Evolutionary conservation across 2,329 filamentous ascomycete species (phyloP).

Genomic region (Hypomyces rosellus): DNA sequence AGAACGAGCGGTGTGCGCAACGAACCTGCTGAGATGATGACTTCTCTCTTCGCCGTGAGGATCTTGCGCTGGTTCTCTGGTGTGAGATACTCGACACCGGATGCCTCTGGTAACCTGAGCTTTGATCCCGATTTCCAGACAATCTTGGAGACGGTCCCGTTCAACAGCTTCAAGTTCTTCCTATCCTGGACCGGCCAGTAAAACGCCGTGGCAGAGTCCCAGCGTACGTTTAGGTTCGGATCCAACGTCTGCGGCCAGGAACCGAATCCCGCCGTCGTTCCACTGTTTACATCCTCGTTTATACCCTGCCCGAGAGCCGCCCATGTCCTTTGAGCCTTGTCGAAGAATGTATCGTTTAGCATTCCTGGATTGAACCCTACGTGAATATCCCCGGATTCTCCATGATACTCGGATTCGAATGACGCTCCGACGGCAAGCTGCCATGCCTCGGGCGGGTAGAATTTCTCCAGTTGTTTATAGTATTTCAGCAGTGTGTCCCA

Average conservation of each 20-base stretch:
- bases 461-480: slow-evolving; percentile 34
- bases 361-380: slow-evolving; percentile 31
- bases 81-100: slow-evolving; percentile 31
- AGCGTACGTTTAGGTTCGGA: slow-evolving; percentile 27
- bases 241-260: slow-evolving; percentile 36
- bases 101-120: slow-evolving; percentile 17
- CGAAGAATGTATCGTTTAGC: slow-evolving; percentile 27
- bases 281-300: slow-evolving; percentile 34
- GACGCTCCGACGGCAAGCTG: slow-evolving; percentile 30
- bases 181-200: slow-evolving; percentile 30
- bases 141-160: slow-evolving; percentile 30
- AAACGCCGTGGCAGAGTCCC: slow-evolving; percentile 37
- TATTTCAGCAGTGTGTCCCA: slow-evolving; percentile 25
- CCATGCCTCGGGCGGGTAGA: slow-evolving; percentile 25
- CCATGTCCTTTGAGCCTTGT: slow-evolving; percentile 26
- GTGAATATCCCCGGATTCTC: slow-evolving; percentile 27
- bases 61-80: slow-evolving; percentile 27
- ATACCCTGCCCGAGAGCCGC: slow-evolving; percentile 23
- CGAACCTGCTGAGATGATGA: slow-evolving; percentile 13
- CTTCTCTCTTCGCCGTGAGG: slow-evolving; percentile 36
- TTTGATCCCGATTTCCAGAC: slow-evolving; percentile 19
- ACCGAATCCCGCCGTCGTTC: slow-evolving; percentile 31
- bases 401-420: slow-evolving; percentile 29
- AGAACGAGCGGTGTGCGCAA: slow-evolving; percentile 21
- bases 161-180: slow-evolving; percentile 34